Conservation (phyloP, 2,329 filamentous ascomycete species). For the Colletotrichum eremochloae region DNA sequence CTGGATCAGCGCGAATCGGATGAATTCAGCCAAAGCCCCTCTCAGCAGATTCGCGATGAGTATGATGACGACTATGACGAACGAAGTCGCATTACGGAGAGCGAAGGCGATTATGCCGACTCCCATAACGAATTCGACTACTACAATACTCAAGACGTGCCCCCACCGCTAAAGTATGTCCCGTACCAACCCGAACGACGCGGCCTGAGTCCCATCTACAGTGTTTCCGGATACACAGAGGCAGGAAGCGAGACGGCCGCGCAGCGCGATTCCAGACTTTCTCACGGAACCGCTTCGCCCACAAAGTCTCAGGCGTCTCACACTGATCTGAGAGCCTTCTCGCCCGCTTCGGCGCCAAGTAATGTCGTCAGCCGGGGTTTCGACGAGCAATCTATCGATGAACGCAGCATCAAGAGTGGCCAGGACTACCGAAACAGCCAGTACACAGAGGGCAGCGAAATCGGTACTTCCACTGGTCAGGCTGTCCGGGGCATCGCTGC, state of each 20-base stretch:
- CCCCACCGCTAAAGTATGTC: constrained; percentile 74
- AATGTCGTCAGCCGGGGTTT: constrained; percentile 64
- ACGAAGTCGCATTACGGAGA: constrained; percentile 14
- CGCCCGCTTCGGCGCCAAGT: constrained; percentile 69
- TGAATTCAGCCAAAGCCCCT: constrained; percentile 58
- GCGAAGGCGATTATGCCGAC: constrained; percentile 56
- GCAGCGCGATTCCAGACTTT: constrained; percentile 69
- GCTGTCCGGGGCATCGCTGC: constrained; percentile 78
- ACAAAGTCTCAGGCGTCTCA: constrained; percentile 64
- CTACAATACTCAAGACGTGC: constrained; percentile 73
- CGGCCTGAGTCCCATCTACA: constrained; percentile 89
- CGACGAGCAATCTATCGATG: constrained; percentile 68
- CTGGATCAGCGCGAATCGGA: constrained; percentile 54
- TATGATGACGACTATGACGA: constrained; percentile 57
- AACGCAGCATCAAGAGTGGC: constrained; percentile 65
- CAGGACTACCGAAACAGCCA: constrained; percentile 67
- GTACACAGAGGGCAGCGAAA: constrained; percentile 67
- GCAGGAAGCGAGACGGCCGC: constrained; percentile 71
- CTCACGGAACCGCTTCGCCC: constrained; percentile 65
- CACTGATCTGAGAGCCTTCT: constrained; percentile 58
- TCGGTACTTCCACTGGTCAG: constrained; percentile 74
- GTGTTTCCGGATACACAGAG: constrained; percentile 87
- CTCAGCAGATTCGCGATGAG: constrained; percentile 52
- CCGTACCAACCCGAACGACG: constrained; percentile 78
- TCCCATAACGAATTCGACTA: constrained; percentile 60